Base-by-base conservation (phyloP, 768 basidiomycete genomes). In the Holtermanniella nyarrowii region DNA sequence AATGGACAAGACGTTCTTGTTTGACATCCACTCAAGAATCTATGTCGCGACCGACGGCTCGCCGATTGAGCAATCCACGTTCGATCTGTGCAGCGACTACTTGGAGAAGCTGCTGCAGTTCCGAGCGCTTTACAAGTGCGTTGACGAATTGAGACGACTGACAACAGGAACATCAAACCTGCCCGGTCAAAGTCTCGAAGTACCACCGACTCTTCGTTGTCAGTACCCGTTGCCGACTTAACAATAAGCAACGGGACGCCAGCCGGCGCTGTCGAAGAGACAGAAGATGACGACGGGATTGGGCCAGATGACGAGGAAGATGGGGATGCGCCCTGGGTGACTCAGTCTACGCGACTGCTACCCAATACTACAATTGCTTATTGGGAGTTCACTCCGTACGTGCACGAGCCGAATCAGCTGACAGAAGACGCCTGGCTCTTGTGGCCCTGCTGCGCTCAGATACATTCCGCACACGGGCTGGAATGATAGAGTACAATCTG, bases 11-110 rank as follows among this genome's bases (percentile, higher is more conserved):
- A 87, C 89, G 0, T 97, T 91, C 66, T 73, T 97, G 13, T 96
- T 93, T 60, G 91, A 97, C 65, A 82, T 80, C 16, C 77, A 77
- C 3, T 88, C 88, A 21, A 78, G 87, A 45, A 74, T 95, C 23
- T 90, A 91, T 64, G 77, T 96, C n/a, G 90, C 90, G 11, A 90
- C 90, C 11, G 93, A 97, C 63, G 83, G 84, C 16, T 88, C 86
- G 0, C 88, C 90, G 3, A 86, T 93, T 23, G 90, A 96, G 66
- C 79, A 83, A 52, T 82, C 83, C 3, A 90, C 87, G 0, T 84
- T 90, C 63, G 86, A 83, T 55, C 77, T 93, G 18, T 91, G 88
- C 63, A 88, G 85, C 57, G 89, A 96, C 63, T 96, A 89, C 63
- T 76, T 96, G 21, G 81, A 82, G 51, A 88, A 87, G 77, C 77